Base-by-base conservation (phyloP, 1,284 basidiomycete species). In the Rhodofomes roseus region DNA sequence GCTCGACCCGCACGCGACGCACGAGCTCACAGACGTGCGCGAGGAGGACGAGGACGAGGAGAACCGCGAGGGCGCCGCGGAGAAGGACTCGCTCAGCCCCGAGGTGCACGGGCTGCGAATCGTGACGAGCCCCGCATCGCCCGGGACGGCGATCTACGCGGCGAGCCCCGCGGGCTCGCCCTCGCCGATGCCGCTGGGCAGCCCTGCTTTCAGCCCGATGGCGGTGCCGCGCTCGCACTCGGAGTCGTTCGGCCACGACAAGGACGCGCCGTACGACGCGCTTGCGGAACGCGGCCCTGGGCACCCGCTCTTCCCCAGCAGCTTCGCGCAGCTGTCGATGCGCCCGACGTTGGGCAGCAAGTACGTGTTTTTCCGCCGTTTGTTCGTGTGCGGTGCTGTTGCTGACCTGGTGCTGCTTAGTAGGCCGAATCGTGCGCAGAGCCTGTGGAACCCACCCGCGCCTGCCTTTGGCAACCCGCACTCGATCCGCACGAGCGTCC, bases 41-140 rank as follows among this genome's bases (percentile, higher is more conserved):
- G 70, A 68, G 39, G 69, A 66, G 50, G 68, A 70, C 53, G 69
- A 70, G 59, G 66, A 63, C 11, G 60, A 62, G 31, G 69, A 68
- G 54, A 65, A 61, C 11, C 67, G 66, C 37, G 60, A 60, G 22
- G 48, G 48, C 18, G 57, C 54, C 11, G 62, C 41, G n/a, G 67
- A 61, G n/a, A 63, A 64, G 11, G 62, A 59, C 11, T 60, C 60
- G 25, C 63, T 60, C 0, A 44, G 62, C 25, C 62, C 60, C 29
- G 65, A 67, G 40, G 80, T 89, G 20, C 85, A 87, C 51, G 87
- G 87, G 3, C 69, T 89, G 63, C 78, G 83, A 58, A 81, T 89
- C 58, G 79, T 77, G 39, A 88, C 83, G 14, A 70, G 73, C 8
- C 65, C 73, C 7, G 61, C 69, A 31, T 58, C 70, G 34, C 68